Evolutionary conservation across 805 yeast genomes (phyloP).

Genomic region (Candida sithepensis): DNA sequence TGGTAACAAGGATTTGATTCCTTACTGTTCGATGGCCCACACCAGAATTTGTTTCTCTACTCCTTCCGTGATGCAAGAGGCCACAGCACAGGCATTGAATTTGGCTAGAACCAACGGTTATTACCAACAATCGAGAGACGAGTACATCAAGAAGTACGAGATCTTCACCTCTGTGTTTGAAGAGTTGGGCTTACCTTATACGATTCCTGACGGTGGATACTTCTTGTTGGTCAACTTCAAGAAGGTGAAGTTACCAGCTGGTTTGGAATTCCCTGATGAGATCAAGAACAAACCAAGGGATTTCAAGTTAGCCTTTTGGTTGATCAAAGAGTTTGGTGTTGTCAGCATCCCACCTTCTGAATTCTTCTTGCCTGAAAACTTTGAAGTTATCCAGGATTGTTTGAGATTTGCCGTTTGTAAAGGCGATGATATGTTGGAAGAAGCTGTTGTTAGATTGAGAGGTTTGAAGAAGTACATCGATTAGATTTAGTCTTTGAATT

Average conservation of each 20-base stretch:
- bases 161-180: conserved; percentile 77
- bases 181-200: conserved; percentile 83
- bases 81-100: conserved; percentile 73
- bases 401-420: conserved; percentile 96
- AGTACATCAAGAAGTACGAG: conserved; percentile 68
- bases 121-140: conserved; percentile 64
- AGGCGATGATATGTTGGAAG: conserved; percentile 74
- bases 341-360: conserved; percentile 98
- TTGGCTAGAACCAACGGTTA: conserved; percentile 61
- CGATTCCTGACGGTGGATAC: conserved; percentile 90
- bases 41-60: conserved; percentile 90
- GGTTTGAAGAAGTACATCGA: conserved; percentile 63
- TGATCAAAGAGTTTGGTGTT: conserved; percentile 87
- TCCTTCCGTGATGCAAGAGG: conserved; percentile 91
- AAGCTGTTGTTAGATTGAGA: conserved; percentile 74
- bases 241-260: conserved; percentile 74
- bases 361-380: conserved; percentile 70
- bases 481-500: neutral
- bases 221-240: conserved; percentile 85
- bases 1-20: conserved; percentile 78
- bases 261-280: conserved; percentile 61
- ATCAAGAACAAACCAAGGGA: conserved; percentile 71
- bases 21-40: conserved; percentile 84
- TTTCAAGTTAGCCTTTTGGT: conserved; percentile 88
- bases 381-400: conserved; percentile 74